Evolutionary conservation across 768 basidiomycete species (phyloP).

Genomic region (Mycena rebaudengoi): DNA sequence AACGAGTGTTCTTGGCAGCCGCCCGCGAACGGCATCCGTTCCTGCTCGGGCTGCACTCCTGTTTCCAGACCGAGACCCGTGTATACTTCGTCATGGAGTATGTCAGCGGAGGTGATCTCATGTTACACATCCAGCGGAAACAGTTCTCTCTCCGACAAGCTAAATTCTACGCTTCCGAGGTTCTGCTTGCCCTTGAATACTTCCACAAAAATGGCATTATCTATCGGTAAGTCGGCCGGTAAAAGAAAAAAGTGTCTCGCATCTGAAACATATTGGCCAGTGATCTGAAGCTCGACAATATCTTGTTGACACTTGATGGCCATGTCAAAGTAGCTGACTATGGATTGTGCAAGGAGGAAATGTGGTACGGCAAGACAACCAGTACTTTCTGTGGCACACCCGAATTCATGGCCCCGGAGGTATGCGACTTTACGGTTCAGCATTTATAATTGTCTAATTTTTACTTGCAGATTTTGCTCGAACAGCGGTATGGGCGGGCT

Average conservation of each 20-base stretch:
- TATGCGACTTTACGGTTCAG: constrained; percentile 40
- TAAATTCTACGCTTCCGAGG: constrained; percentile 98
- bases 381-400: constrained; percentile 99
- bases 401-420: constrained; percentile 99
- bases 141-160: constrained; percentile 99
- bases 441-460: background rate
- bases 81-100: constrained; percentile 99
- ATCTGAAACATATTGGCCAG: constrained; percentile 48
- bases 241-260: too few species aligned
- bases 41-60: constrained; percentile 94
- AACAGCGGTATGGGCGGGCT: constrained; percentile 97
- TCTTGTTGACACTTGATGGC: constrained; percentile 93
- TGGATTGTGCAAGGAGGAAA: constrained; percentile 98
- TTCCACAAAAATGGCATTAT: constrained; percentile 99
- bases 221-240: constrained; percentile 74
- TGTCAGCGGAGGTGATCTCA: constrained; percentile 97
- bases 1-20: constrained; percentile 97
- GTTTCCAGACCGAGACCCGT: constrained; percentile 99
- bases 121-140: constrained; percentile 99
- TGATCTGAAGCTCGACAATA: constrained; percentile 98
- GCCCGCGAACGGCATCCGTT: constrained; percentile 97
- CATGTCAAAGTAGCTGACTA: constrained; percentile 99
- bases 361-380: constrained; percentile 96
- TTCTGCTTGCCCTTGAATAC: constrained; percentile 94
- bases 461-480: constrained; percentile 84